Evolutionary conservation across 257 asterid species (phyloP), one percentile per base, ranked within the genome.

Genomic region (Fraxinus quadrangulata): DNA sequence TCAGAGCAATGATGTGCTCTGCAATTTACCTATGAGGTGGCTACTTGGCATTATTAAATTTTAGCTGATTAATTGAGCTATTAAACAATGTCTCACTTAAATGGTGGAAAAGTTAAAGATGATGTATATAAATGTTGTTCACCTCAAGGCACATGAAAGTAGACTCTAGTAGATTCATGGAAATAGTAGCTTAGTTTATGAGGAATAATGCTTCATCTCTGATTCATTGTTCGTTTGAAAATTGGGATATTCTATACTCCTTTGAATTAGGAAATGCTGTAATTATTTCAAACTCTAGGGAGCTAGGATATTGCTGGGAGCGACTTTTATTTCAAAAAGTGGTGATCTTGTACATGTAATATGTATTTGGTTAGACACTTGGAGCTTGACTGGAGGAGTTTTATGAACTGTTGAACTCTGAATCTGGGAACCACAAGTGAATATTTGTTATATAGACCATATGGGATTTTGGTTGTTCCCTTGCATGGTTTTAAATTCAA

Each of bases 191-290:
- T 47, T 34, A 65, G 69, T 72, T 28, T 45, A 51, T 71, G 70
- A 71, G 67, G 30, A 28, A 31, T 54, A n/a, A 69, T 21, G 11
- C 68, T 54, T 30, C 31, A 54, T 45, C 16, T 6, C 66, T 67
- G 47, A 49, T 67, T 51, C 75, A 8, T 72, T 24, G 61, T 49
- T 40, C 54, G 80, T 72, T 75, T 42, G 42, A 9, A 39, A 19
- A 40, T 69, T 75, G 68, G 75, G 84, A 72, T 59, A 4, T 65
- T 17, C 14, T 54, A 21, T 81, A 77, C 67, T 81, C 75, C 78
- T 34, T 63, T 63, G 31, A 63, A 19, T 9, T 24, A 10, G 68
- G 28, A 14, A 72, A 30, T 24, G 67, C 68, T 68, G 13, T 61
- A 3, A 65, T 12, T 71, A 24, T 45, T 72, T 51, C 36, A 40